phyloP scores from a whole-genome alignment of 2,329 filamentous ascomycete genomes.

The Aspergillus sojae region DNA sequence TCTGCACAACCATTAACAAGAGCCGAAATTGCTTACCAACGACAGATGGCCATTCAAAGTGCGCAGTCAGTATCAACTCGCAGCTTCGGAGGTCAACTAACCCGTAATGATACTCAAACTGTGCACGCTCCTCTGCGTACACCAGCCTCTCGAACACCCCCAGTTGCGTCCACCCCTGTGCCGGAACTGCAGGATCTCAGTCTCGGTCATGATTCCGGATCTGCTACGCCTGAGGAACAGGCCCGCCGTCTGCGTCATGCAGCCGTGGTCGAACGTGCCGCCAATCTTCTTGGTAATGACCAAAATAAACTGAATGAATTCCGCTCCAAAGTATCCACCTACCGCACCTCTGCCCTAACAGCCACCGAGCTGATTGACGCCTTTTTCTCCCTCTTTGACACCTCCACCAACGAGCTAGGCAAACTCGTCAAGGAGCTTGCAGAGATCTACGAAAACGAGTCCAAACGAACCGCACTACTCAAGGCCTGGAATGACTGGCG shows the following conservation, averaged over 20 bases:
- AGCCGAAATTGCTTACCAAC: conserved; percentile 88
- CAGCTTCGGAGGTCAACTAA: conserved; percentile 83
- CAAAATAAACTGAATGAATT: conserved; percentile 74
- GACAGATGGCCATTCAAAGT: conserved; percentile 88
- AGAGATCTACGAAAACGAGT: conserved; percentile 84
- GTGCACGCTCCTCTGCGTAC: conserved; percentile 48
- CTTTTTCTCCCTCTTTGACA: conserved; percentile 86
- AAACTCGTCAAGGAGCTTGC: conserved; percentile 89
- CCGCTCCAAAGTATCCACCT: conserved; percentile 76
- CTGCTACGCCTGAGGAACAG: conserved; percentile 73
- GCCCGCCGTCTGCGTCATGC: conserved; percentile 78
- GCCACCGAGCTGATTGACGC: conserved; percentile 80
- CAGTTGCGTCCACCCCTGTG: conserved; percentile 31
- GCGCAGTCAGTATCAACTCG: conserved; percentile 78
- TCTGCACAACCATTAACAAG: conserved; percentile 79
- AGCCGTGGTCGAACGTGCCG: conserved; percentile 82
- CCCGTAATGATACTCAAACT: conserved; percentile 52
- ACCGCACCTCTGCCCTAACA: conserved; percentile 68
- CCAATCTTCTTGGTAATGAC: conserved; percentile 78
- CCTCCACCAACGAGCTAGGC: conserved; percentile 76
- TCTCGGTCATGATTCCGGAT: conserved; percentile 43
- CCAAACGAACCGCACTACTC: conserved; percentile 72
- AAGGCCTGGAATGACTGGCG: conserved; percentile 95
- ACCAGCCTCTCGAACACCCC: conserved; percentile 29
- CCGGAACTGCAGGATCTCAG: conserved; percentile 56